Conservation (phyloP, 768 basidiomycete species). For the Pisolithus microcarpus region DNA sequence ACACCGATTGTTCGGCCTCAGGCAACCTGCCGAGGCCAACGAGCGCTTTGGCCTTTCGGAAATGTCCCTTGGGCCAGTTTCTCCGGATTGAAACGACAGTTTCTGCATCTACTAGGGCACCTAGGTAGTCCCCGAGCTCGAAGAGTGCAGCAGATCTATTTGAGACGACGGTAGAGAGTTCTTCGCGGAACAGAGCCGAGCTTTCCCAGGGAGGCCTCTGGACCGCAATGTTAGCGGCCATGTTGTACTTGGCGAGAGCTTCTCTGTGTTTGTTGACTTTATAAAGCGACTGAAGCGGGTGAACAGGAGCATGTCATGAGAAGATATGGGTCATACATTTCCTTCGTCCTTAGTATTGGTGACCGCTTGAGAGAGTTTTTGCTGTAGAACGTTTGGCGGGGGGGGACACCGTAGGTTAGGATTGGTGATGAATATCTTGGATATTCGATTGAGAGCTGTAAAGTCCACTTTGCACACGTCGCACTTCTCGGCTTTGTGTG, state of each 20-base stretch:
- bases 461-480: constrained; percentile 69
- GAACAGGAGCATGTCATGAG: constrained; percentile 3
- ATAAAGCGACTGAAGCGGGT: constrained; percentile 55
- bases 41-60: constrained; percentile 87
- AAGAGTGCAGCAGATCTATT: constrained; percentile 88
- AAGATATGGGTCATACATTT: constrained; percentile 56
- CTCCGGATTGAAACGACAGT: constrained; percentile 77
- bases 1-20: constrained; percentile 78
- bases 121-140: constrained; percentile 66
- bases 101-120: constrained; percentile 84
- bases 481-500: constrained; percentile 71
- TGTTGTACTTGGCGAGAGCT: constrained; percentile 74
- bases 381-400: constrained; percentile 68
- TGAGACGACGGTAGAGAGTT: constrained; percentile 81
- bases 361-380: constrained; percentile 68
- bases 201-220: constrained; percentile 88
- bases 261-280: constrained; percentile 62
- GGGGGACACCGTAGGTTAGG: constrained; percentile 72
- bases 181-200: constrained; percentile 78
- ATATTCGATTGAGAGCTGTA: constrained; percentile 65
- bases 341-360: constrained; percentile 87
- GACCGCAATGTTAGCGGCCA: constrained; percentile 67
- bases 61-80: constrained; percentile 94
- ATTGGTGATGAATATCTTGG: constrained; percentile 60
- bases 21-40: constrained; percentile 57